Base-by-base conservation (phyloP, 805 yeast genomes). In the Huiozyma naganishii region DNA sequence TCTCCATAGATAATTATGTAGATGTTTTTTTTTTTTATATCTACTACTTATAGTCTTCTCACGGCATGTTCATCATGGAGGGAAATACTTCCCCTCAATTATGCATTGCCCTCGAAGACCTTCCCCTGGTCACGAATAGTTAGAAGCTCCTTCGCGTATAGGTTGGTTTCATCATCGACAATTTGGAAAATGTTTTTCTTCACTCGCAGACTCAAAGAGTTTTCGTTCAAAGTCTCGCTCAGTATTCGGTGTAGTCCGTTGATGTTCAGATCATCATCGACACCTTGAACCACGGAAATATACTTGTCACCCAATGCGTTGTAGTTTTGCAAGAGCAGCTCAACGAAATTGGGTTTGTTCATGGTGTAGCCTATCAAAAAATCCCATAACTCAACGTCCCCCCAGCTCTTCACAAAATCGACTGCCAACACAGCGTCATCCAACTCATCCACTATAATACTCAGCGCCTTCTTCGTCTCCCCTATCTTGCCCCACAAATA, bases 401-500 rank as follows among this genome's bases (percentile, higher is more conserved):
- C 77, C 46, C 76, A 71, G 39, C 73, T 76, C 8, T 71, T 71
- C 1, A 89, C 92, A 69, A 88, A 92, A 12, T 71, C 72, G 27
- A 92, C 83, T 0, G 97, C 97, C 49, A 75, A 70, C 36, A 74
- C 73, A 0, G 95, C 90, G 57, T 90, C 92, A 43, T 80, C 72
- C 41, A 89, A 64, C 52, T 84, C 74, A 49, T 84, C 82, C 35
- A 88, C 78, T 11, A 92, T 87, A 37, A 92, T 67, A 45, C 70
- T 73, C 52, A 90, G 64, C 0, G 97, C 97, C 48, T 77, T 74
- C 48, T 72, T 73, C 45, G 80, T 77, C 51, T 84, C 83, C 1
- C 98, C 97, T 27, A 84, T 79, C 52, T 78, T 77, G 5, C 95
- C 94, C 48, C 86, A 71, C 29, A 92, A 62, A 54, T 77, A 88